Base-by-base conservation (phyloP, 306 rosid genomes). In the Glycyrrhiza uralensis region DNA sequence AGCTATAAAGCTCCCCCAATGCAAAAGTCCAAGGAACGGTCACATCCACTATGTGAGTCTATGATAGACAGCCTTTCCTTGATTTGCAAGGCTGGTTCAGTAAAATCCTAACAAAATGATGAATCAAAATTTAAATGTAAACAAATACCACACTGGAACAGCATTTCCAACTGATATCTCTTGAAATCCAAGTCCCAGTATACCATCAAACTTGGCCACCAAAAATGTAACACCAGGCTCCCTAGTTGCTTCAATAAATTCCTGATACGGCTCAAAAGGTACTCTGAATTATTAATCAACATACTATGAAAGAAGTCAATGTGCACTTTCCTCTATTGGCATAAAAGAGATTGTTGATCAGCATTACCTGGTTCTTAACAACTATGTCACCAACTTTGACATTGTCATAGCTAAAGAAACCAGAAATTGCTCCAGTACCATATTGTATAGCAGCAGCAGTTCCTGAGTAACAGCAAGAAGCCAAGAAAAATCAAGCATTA, bases 171-270 rank as follows among this genome's bases (percentile, higher is more conserved):
- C 94, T 3, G 98, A 79, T 73, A 94, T 94, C 85, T 94, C 98
- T 81, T 85, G 91, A 83, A 94, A 94, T 56, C 96, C 98, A 69
- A 94, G 96, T 76, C 98, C 98, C 41, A 94, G 61, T 66, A 94
- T 42, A 9, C 98, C 98, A 83, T 94, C 98, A 74, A 91, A 94
- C 86, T 86, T 91, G 64, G 90, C 96, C 26, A 83, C 79, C 81
- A 87, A 12, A 82, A 94, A 94, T 41, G 90, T 73, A 68, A 76
- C 58, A 71, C 97, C 78, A 20, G 96, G 93, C 82, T 86, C 90
- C 38, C 65, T 79, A 51, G 96, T 91, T 75, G 98, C 91, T 82
- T 94, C 98, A 56, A 94, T 94, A 69, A 94, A 85, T 24, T 87
- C 88, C 98, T 94, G 86, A 78, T 38, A 38, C 33, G 32, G 56